Evolutionary conservation across 257 asterid genomes (phyloP).

Genomic region (Craterostigma plantagineum): DNA sequence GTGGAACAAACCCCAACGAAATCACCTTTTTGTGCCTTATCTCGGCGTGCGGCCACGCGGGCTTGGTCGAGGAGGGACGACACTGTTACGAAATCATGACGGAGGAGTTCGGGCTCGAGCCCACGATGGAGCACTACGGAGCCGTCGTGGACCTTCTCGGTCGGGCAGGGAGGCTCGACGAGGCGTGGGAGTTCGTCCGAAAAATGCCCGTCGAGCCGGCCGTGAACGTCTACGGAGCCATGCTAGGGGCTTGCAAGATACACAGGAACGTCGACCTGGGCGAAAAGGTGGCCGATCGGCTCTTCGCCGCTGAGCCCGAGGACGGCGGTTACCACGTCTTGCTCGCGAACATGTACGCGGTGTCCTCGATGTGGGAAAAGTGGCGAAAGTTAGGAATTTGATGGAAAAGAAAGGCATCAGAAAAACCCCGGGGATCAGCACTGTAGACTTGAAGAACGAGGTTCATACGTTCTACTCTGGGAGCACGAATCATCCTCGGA

Average conservation of each 20-base stretch:
- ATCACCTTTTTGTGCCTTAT: conserved; percentile 73
- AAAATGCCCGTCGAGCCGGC: conserved; percentile 60
- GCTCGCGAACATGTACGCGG: conserved; percentile 66
- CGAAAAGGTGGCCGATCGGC: conserved; percentile 55
- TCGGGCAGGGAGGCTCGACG: too few relatives aligned
- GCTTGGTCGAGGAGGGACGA: conserved; percentile 53
- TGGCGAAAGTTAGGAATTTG: conserved; percentile 57
- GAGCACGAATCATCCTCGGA: conserved; percentile 58
- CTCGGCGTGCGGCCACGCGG: conserved; percentile 95
- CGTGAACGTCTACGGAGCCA: conserved; percentile 78
- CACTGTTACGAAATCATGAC: conserved; percentile 42
- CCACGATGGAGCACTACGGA: conserved; percentile 82
- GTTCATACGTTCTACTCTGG: conserved; percentile 88
- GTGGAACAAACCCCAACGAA: conserved; percentile 30
- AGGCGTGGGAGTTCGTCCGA: conserved; percentile 76
- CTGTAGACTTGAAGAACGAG: conserved; percentile 61
- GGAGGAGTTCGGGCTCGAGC: conserved; percentile 43
- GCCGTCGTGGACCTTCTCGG: conserved; percentile 93
- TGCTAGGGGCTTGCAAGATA: conserved; percentile 94
- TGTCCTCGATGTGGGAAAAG: conserved; percentile 83
- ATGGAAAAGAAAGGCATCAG: conserved; percentile 72
- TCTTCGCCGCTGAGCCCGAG: conserved; percentile 56
- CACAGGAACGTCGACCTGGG: conserved; percentile 76
- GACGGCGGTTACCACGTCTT: conserved; percentile 91
- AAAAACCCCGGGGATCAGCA: conserved; percentile 80